Base-by-base conservation (phyloP, 177 flowering plant species). In the Telopea speciosissima region DNA sequence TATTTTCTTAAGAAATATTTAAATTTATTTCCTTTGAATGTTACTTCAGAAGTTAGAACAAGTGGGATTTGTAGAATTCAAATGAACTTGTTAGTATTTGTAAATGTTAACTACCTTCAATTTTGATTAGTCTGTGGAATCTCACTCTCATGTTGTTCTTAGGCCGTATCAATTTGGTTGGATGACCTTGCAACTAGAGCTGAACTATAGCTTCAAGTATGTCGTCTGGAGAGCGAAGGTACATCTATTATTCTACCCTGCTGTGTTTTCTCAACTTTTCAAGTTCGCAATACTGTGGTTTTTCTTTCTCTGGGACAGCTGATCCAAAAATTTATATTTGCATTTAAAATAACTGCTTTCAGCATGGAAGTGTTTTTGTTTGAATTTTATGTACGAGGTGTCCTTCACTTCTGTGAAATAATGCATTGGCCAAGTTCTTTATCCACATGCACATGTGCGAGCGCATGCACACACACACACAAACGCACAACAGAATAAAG, bases 211-310 rank as follows among this genome's bases (percentile, higher is more conserved):
- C 85, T 17, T 88, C 92, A 70, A 88, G 83, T 73, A 81, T 78
- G 80, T 73, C 81, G 76, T 77, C 83, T 63, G 93, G 93, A 72
- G 95, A 91, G 68, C 77, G 87, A 70, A 88, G 88, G 97, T 91
- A 86, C 24, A 28, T 24, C 12, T n/a, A 0, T 63, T 63, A 17
- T 19, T 11, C 22, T 45, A 45, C 49, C 65, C 3, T 24, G 14
- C 56, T 5, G 10, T 45, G 22, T 69, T 65, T n/a, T 33, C 72
- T 8, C 19, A 12, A 45, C 13, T 31, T 23, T 13, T 4, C 10
- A n/a, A 17, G 9, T 33, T 58, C 8, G 23, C 6, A 4, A 26
- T 17, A 56, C 24, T 44, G 49, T 13, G 33, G 33, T 31, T 31
- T 33, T 33, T 3, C 54, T 45, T 45, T 45, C 54, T 12, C 54